Evolutionary conservation across 495 filamentous ascomycete species (phyloP), one percentile per base, ranked within the genome.

Genomic region (Aspergillus steynii): DNA sequence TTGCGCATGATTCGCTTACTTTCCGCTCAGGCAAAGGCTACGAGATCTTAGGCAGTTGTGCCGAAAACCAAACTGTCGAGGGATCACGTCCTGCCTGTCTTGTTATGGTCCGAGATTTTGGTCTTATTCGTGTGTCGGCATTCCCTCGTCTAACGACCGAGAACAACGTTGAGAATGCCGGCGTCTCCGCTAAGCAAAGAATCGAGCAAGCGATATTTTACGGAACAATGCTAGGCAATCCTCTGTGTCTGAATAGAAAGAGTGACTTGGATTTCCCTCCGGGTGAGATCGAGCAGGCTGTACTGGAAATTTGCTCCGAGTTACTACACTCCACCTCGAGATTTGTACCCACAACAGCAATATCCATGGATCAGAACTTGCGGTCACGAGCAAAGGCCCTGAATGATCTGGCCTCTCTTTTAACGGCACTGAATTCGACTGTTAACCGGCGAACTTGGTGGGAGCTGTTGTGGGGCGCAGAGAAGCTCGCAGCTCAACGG

Each of bases 151-250:
- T 68, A 27, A 64, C 66, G 29, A 57, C 65, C 27, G 62, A 64
- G 29, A 60, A 56, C 12, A 71, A 65, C 12, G 58, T 68, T 3
- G 77, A 80, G 26, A 71, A 73, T 58, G 65, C 68, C 12, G 71
- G 72, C 28, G 80, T 94, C 25, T 92, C 91, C 1, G 89, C 90
- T 7, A 92, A 90, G 69, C 90, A 86, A 69, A 97, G 94, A 72
- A 81, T 99, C 49, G 92, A 97, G 66, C 94, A 98, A 71, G 94
- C 94, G 14, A 87, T 97, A 3, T 97, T 96, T 76, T 98, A 90
- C 70, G 92, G 93, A 1, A 85, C 84, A 26, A 86, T 92, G 72
- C 80, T 83, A 50, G 84, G 88, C 63, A 97, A 95, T 64, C 88
- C 92, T 9, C 75, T 99, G 31, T 86, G 91, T 63, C 89, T 99